Percentiles rank a stretch among this genome's conserved stretches.
Conservation (phyloP, 2,329 filamentous ascomycete genomes). For the Tricladium varicosporioides region DNA sequence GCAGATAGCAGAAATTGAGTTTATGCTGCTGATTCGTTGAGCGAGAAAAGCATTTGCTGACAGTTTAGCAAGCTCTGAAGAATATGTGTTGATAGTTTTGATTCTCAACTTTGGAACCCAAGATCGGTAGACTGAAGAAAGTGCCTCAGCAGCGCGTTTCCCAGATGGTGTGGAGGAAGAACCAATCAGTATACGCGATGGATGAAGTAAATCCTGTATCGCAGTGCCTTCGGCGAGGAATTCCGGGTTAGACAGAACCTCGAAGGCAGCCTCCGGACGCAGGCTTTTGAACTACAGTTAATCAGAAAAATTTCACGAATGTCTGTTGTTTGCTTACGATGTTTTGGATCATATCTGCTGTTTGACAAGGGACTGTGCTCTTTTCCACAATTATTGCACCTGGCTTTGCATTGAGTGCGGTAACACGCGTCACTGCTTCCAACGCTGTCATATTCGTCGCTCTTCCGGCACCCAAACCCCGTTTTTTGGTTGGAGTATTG, state of each 20-base stretch:
- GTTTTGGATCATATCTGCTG: conserved; percentile 66
- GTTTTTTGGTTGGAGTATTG: conserved; percentile 75
- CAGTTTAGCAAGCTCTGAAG: conserved; percentile 75
- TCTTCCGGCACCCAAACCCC: conserved; percentile 65
- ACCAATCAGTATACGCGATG: conserved; percentile 75
- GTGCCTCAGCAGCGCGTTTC: conserved; percentile 57
- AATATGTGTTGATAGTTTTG: conserved; percentile 71
- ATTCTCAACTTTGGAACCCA: conserved; percentile 70
- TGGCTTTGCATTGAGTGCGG: conserved; percentile 63
- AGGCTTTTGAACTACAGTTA: conserved; percentile 50
- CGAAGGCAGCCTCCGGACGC: conserved; percentile 64
- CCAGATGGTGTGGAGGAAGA: conserved; percentile 60
- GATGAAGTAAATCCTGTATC: conserved; percentile 65
- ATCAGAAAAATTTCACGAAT: conserved; percentile 21
- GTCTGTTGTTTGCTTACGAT: conserved; percentile 48
- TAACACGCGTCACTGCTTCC: conserved; percentile 65
- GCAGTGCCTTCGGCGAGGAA: conserved; percentile 79
- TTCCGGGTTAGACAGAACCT: conserved; percentile 79
- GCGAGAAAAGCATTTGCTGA: conserved; percentile 79
- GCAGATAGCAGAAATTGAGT: conserved; percentile 77
- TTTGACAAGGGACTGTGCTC: conserved; percentile 75
- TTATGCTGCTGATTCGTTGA: conserved; percentile 78
- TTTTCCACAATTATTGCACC: conserved; percentile 79
- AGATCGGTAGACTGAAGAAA: conserved; percentile 64
- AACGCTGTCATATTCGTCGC: conserved; percentile 73